A percentile compares a stretch with the other conserved stretches of the same genome.
Conservation (phyloP, 1,139 yeast genomes). For the Nematodospora anomalae region DNA sequence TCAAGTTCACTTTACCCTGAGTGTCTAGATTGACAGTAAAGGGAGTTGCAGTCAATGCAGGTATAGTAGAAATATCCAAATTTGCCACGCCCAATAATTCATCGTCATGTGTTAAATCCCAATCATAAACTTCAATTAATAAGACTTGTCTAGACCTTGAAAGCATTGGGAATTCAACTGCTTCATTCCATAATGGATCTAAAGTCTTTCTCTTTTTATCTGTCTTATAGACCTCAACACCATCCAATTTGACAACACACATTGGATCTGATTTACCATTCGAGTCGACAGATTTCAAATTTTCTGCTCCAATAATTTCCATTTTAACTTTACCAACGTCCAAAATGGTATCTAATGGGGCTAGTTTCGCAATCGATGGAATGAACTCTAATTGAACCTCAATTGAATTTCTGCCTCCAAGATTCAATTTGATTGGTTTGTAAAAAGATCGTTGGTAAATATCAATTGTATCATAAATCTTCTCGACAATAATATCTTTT, state of each 20-base stretch:
- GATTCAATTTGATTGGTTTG: slow-evolving; percentile 45
- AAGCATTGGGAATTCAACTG: slow-evolving; percentile 53
- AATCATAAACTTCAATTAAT: slow-evolving; percentile 57
- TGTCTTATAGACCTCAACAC: slow-evolving; percentile 54
- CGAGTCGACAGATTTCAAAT: slow-evolving; percentile 58
- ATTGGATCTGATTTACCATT: slow-evolving; percentile 80
- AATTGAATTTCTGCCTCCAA: slow-evolving; percentile 45
- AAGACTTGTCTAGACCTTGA: slow-evolving; percentile 60
- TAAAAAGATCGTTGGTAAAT: slow-evolving; percentile 49
- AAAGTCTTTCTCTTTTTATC: slow-evolving; percentile 64
- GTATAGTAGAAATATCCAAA: slow-evolving; percentile 50
- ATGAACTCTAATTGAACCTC: slow-evolving; percentile 55
- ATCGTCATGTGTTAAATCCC: slow-evolving; percentile 75
- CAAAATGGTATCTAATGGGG: slow-evolving; percentile 58
- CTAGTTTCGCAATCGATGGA: slow-evolving; percentile 56
- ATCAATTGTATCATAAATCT: slow-evolving; percentile 50
- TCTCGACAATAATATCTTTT: slow-evolving; percentile 53
- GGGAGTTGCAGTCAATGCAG: slow-evolving; percentile 44
- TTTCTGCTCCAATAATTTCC: slow-evolving; percentile 55
- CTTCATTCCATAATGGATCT: slow-evolving; percentile 70
- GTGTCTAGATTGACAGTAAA: slow-evolving; percentile 55
- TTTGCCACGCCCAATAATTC: slow-evolving; percentile 55
- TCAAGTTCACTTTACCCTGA: slow-evolving; percentile 57
- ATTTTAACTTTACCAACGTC: slow-evolving; percentile 66
- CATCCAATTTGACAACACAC: slow-evolving; percentile 52